These are phyloP conservation scores for Plasmodium inui DNA, from an alignment of 169 alveolate species.

Conservation along the genomic window DNA sequence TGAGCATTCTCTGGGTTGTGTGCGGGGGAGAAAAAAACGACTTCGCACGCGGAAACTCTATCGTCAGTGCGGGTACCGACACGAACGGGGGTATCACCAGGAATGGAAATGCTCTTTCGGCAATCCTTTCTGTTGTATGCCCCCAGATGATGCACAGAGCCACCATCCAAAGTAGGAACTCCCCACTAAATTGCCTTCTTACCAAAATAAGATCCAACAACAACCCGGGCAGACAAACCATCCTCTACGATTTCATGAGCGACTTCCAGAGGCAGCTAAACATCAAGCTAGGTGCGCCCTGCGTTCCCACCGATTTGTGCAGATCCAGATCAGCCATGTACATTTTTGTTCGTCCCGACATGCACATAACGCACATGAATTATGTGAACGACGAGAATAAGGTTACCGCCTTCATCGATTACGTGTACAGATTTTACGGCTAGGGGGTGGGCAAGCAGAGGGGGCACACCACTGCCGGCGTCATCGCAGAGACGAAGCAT, in stretches of 20 bases:
- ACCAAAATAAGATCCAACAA: slow-evolving; percentile 16
- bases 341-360: slow-evolving; percentile 32
- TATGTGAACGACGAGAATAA: slow-evolving; percentile 28
- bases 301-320: not conserved
- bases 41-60: not conserved
- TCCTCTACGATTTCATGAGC: slow-evolving; percentile 31
- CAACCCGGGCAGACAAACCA: slow-evolving; percentile 1
- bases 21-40: slow-evolving; percentile 16
- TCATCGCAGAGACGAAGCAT: not conserved
- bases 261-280: slow-evolving; percentile 46
- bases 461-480: not conserved
- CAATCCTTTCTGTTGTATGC: not conserved
- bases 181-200: not conserved
- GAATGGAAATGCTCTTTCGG: not conserved
- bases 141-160: not conserved
- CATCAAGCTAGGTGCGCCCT: slow-evolving; percentile 9
- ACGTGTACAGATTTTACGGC: slow-evolving; percentile 31
- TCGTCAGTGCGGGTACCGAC: not conserved
- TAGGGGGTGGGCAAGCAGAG: not conserved
- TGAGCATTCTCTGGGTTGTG: slow-evolving; percentile 27
- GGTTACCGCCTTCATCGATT: slow-evolving; percentile 20
- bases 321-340: slow-evolving; percentile 37
- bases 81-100: not conserved
- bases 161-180: not conserved
- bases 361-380: slow-evolving; percentile 58